These are phyloP conservation scores for Aurifilum marmelostoma DNA, from an alignment of 2,329 filamentous ascomycete species.

Conservation along the genomic window DNA sequence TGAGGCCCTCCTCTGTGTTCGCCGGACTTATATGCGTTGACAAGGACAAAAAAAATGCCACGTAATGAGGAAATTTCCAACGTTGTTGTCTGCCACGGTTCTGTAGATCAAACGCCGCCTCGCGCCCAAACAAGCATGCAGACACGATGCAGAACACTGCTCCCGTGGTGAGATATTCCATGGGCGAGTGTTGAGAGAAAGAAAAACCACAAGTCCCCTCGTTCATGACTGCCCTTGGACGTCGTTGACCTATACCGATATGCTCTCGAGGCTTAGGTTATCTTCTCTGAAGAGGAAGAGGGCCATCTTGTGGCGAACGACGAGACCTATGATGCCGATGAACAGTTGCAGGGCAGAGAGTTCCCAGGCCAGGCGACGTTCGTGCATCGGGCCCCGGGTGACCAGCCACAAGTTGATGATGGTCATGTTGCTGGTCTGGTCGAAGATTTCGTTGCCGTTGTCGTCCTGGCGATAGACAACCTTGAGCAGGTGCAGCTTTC, in stretches of 20 bases:
- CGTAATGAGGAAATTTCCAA: neutral
- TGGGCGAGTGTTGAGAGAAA: neutral
- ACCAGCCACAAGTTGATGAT: conserved; percentile 95
- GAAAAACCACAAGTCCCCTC: neutral
- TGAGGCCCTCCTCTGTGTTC: neutral
- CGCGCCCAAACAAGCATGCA: neutral
- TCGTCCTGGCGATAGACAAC: conserved; percentile 65
- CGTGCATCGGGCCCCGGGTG: conserved; percentile 88
- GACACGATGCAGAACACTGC: neutral
- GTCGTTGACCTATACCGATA: conserved; percentile 4
- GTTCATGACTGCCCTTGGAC: too few species aligned
- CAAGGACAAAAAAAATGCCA: too few species aligned
- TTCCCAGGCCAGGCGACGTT: conserved; percentile 80
- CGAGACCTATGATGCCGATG: conserved; percentile 79
- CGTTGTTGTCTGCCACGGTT: too few species aligned
- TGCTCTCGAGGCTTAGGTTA: conserved; percentile 58
- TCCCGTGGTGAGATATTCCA: neutral
- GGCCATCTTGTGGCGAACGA: conserved; percentile 83
- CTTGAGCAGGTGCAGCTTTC: conserved; percentile 68
- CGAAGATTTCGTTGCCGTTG: conserved; percentile 59
- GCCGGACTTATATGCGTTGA: neutral
- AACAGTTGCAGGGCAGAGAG: conserved; percentile 77
- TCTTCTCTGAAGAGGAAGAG: conserved; percentile 88
- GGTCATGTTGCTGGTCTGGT: conserved; percentile 87
- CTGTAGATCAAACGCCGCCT: neutral